Conservation (phyloP, 495 filamentous ascomycete species). For the Talaromyces borbonicus region DNA sequence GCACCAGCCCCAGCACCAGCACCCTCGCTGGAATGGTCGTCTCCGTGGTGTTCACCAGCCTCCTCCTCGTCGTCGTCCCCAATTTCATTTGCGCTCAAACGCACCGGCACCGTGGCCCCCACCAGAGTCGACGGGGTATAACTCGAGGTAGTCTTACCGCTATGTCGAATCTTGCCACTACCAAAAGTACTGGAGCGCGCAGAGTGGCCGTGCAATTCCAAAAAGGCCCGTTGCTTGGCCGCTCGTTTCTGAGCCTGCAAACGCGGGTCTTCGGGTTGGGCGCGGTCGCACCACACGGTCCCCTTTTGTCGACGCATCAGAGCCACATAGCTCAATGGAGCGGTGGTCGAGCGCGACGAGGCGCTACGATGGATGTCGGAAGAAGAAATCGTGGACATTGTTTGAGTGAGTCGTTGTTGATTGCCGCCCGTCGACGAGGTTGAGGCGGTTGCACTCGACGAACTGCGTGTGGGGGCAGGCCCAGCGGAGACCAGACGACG, state of each 20-base stretch:
- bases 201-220: slow-evolving; percentile 60
- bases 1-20: no score
- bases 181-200: slow-evolving; percentile 47
- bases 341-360: slow-evolving; percentile 48
- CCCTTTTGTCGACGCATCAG: slow-evolving; percentile 92
- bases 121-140: slow-evolving; percentile 68
- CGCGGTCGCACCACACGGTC: slow-evolving; percentile 96
- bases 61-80: slow-evolving; percentile 76
- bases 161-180: slow-evolving; percentile 73
- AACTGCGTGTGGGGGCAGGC: slow-evolving; percentile 45
- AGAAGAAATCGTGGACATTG: slow-evolving; percentile 30
- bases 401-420: slow-evolving; percentile 26
- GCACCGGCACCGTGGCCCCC: slow-evolving; percentile 72
- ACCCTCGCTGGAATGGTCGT: slow-evolving; percentile 49
- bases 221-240: slow-evolving; percentile 73
- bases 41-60: no score
- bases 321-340: slow-evolving; percentile 76
- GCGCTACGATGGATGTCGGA: slow-evolving; percentile 65
- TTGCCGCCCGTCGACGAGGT: slow-evolving; percentile 46
- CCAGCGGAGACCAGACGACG: slow-evolving; percentile 22
- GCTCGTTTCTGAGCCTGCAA: slow-evolving; percentile 66
- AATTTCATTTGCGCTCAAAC: slow-evolving; percentile 88
- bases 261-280: slow-evolving; percentile 85
- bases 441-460: slow-evolving; percentile 68
- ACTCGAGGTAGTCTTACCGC: slow-evolving; percentile 56